Percentiles rank a stretch among this genome's conserved stretches.
Conservation (phyloP, 73 alveolate species). For the Tetrahymena elliotti region DNA sequence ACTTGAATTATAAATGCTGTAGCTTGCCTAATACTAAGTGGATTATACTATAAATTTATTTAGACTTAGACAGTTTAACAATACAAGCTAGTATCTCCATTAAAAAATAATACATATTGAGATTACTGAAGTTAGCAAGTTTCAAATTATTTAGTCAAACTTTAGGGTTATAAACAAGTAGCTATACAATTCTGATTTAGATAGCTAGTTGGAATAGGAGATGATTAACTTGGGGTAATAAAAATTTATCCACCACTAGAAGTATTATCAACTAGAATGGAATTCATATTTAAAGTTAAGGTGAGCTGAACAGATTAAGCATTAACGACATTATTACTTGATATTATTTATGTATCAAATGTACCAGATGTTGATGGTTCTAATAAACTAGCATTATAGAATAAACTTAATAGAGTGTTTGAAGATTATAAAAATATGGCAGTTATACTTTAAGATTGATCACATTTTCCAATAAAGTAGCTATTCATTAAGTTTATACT, state of each 20-base stretch:
- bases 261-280: background rate
- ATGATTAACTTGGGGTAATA: background rate
- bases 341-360: background rate
- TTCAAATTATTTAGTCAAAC: background rate
- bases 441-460: background rate
- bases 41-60: background rate
- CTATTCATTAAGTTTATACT: background rate
- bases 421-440: background rate
- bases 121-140: background rate
- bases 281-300: background rate
- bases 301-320: background rate
- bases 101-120: background rate
- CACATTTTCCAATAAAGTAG: background rate
- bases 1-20: background rate
- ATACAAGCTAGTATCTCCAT: background rate
- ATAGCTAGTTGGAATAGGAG: background rate
- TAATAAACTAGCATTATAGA: background rate
- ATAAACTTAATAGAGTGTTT: background rate
- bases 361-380: background rate
- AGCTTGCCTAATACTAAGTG: background rate
- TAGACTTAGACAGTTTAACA: background rate
- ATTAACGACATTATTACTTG: background rate
- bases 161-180: background rate
- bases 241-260: background rate
- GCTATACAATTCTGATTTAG: background rate